Evolutionary conservation across 805 yeast species (phyloP).

Genomic region (Hanseniaspora osmophila): DNA sequence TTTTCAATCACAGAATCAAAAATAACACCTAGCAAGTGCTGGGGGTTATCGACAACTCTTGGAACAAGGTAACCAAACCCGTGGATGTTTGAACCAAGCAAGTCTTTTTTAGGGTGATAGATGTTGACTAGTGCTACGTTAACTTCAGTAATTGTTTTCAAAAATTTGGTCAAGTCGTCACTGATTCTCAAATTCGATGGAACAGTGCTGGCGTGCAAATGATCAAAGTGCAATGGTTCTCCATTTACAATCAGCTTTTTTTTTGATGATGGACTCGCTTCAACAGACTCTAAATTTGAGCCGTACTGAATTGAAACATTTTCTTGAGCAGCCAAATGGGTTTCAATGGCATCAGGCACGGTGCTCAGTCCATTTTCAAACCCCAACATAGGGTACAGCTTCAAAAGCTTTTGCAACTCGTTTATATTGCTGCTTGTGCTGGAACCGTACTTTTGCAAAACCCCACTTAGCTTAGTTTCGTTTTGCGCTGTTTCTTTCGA

Average conservation of each 20-base stretch:
- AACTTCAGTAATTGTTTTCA: constrained; percentile 21
- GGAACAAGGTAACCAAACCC: constrained; percentile 93
- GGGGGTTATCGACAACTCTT: constrained; percentile 28
- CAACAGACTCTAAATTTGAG: background rate
- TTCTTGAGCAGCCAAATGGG: constrained; percentile 23
- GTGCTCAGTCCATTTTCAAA: constrained; percentile 42
- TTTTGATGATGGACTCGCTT: background rate
- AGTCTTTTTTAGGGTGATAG: constrained; percentile 33
- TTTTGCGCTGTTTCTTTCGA: constrained; percentile 6
- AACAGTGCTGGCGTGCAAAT: constrained; percentile 46
- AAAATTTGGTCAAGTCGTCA: constrained; percentile 10
- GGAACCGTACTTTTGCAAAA: background rate
- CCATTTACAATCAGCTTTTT: background rate
- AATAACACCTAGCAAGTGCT: constrained; percentile 66
- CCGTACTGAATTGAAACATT: constrained; percentile 24
- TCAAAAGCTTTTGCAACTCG: constrained; percentile 26
- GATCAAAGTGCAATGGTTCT: constrained; percentile 26
- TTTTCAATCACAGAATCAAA: constrained; percentile 79
- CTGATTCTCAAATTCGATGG: constrained; percentile 19
- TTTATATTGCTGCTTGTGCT: constrained; percentile 22
- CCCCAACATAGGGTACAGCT: constrained; percentile 47
- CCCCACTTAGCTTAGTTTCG: background rate
- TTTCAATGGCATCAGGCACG: constrained; percentile 32
- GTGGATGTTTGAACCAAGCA: constrained; percentile 26
- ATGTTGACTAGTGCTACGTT: constrained; percentile 60